phyloP scores from a whole-genome alignment of 2,329 filamentous ascomycete genomes.

The Colletotrichum chlorophyti region DNA sequence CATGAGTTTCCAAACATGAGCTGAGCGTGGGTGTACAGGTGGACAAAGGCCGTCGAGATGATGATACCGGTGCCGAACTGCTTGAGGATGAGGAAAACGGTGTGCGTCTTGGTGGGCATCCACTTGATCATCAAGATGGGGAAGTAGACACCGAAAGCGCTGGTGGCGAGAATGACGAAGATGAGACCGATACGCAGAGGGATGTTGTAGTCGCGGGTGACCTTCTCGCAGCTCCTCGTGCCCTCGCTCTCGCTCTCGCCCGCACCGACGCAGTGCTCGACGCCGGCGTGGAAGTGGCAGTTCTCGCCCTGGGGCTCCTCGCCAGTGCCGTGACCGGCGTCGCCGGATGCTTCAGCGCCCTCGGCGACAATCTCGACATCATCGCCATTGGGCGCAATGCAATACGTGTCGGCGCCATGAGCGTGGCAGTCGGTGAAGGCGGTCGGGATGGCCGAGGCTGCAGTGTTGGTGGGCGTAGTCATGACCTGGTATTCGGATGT shows the following conservation, averaged over 20 bases:
- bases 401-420: conserved; percentile 66
- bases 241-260: conserved; percentile 47
- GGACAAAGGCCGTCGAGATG: conserved; percentile 74
- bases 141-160: conserved; percentile 55
- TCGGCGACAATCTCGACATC: conserved; percentile 64
- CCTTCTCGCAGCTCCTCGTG: conserved; percentile 50
- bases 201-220: conserved; percentile 67
- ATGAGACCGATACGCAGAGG: conserved; percentile 73
- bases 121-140: conserved; percentile 70
- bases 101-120: conserved; percentile 54
- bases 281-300: conserved; percentile 78
- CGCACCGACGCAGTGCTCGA: conserved; percentile 58
- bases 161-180: conserved; percentile 75
- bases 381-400: conserved; percentile 62
- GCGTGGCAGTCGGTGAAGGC: conserved; percentile 70
- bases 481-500: conserved; percentile 50
- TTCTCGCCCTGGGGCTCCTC: conserved; percentile 45
- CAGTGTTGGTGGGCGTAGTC: conserved; percentile 52
- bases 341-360: conserved; percentile 33
- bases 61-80: conserved; percentile 79
- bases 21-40: conserved; percentile 74
- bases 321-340: conserved; percentile 31
- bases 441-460: conserved; percentile 62
- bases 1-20: conserved; percentile 78
- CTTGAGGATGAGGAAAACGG: conserved; percentile 69